Evolutionary conservation across 192 early-diverging fungal species (phyloP).

Genomic region (Backusella westeae): DNA sequence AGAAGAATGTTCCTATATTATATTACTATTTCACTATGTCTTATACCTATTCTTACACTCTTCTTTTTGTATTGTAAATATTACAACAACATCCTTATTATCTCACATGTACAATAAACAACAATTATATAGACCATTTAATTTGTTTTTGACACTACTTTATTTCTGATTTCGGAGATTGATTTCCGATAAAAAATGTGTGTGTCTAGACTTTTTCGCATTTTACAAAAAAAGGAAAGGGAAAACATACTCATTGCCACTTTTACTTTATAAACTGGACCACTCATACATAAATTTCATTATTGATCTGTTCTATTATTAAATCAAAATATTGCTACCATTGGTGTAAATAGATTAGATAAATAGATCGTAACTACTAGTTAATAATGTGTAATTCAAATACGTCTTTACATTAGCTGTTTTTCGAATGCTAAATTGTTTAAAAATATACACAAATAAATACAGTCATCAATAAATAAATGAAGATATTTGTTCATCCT

Average conservation of each 20-base stretch:
- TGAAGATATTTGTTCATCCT: neutral
- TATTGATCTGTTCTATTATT: neutral
- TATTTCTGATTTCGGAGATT: neutral
- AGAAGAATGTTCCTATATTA: neutral
- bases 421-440: neutral
- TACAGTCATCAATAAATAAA: too few relatives aligned
- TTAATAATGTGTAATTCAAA: neutral
- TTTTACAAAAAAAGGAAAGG: neutral
- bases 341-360: neutral
- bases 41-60: neutral
- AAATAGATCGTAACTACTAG: neutral
- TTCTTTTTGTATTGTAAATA: slow-evolving; percentile 5
- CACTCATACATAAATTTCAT: neutral
- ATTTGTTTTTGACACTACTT: neutral
- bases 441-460: neutral
- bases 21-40: neutral
- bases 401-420: neutral
- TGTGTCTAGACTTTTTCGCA: neutral
- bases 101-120: neutral
- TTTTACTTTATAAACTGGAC: neutral
- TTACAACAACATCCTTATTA: neutral
- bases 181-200: neutral
- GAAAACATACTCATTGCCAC: neutral
- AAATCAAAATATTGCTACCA: neutral
- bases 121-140: neutral